Base-by-base conservation (phyloP, 129 eudicot genomes). In the Flaveria trinervia region DNA sequence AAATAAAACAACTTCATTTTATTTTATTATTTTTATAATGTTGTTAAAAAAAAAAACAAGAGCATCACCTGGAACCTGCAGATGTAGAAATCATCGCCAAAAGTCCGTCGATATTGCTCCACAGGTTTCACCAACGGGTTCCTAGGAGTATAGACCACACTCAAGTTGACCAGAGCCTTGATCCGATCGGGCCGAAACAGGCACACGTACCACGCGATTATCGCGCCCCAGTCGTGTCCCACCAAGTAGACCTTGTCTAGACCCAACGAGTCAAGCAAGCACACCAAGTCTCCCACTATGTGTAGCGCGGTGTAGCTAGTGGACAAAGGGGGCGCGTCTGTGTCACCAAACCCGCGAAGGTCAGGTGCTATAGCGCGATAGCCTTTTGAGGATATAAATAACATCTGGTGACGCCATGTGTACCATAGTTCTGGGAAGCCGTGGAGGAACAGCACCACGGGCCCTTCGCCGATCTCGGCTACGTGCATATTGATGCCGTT, bases 391-490 rank as follows among this genome's bases (percentile, higher is more conserved):
- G 98, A 83, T 17, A 90, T 83, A 48, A 12, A 76, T 36, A 89
- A 46, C 88, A 93, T 80, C 78, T 93, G 98, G 86, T 93, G 97
- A 74, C 98, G 98, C 97, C 98, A 89, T 0, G 96, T 67, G 88
- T 93, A 93, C 97, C 97, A 91, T 48, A 89, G 89, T 69, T 93
- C 93, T 0, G 97, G 97, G 89, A 88, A 93, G 60, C 98, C 98
- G 60, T 93, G 98, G 84, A 93, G 80, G 77, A 93, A 78, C 14
- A 93, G 86, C 65, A 93, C 81, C 2, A 87, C 79, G 0, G 88
- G 91, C 45, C 97, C 97, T 33, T 81, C 74, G 9, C 95, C 97
- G 14, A 87, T 73, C 64, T 93, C 90, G 28, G 96, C 98, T 0
- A 90, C 83, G 80, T 93, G 97, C 90, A 93, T 83, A 15, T 85